These are phyloP conservation scores for Graphium sp. DNA, from an alignment of 2,329 filamentous ascomycete species.

Conservation along the genomic window DNA sequence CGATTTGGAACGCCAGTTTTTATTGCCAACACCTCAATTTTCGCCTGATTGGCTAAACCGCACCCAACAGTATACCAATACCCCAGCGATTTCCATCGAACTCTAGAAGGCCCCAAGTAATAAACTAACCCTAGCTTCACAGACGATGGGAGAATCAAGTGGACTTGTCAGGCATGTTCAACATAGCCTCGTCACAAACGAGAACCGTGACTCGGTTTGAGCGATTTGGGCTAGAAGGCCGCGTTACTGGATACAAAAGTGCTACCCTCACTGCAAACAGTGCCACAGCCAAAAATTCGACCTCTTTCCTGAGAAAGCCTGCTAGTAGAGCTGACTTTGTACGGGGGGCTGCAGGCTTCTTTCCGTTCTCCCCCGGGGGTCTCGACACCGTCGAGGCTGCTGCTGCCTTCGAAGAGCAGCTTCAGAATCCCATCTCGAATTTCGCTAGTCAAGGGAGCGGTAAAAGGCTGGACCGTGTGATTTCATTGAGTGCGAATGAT, in stretches of 20 bases:
- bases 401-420: slow-evolving; percentile 65
- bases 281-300: slow-evolving; percentile 89
- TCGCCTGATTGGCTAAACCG: slow-evolving; percentile 74
- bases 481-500: slow-evolving; percentile 62
- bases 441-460: slow-evolving; percentile 26
- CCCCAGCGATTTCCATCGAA: neutral
- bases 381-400: slow-evolving; percentile 75
- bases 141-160: slow-evolving; percentile 62
- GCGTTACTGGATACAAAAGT: slow-evolving; percentile 85
- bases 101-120: neutral
- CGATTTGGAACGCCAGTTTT: slow-evolving; percentile 53
- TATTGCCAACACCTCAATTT: slow-evolving; percentile 67
- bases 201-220: slow-evolving; percentile 89
- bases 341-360: slow-evolving; percentile 80
- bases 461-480: slow-evolving; percentile 63
- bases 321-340: slow-evolving; percentile 82
- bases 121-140: neutral
- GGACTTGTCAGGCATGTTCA: slow-evolving; percentile 72
- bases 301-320: slow-evolving; percentile 72
- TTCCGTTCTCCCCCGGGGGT: slow-evolving; percentile 84
- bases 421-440: slow-evolving; percentile 2
- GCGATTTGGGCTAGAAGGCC: slow-evolving; percentile 78
- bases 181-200: slow-evolving; percentile 78
- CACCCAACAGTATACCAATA: slow-evolving; percentile 50
- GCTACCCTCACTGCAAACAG: slow-evolving; percentile 82